Evolutionary conservation across 2,329 filamentous ascomycete genomes (phyloP).

Genomic region (Diaporthe sp.): DNA sequence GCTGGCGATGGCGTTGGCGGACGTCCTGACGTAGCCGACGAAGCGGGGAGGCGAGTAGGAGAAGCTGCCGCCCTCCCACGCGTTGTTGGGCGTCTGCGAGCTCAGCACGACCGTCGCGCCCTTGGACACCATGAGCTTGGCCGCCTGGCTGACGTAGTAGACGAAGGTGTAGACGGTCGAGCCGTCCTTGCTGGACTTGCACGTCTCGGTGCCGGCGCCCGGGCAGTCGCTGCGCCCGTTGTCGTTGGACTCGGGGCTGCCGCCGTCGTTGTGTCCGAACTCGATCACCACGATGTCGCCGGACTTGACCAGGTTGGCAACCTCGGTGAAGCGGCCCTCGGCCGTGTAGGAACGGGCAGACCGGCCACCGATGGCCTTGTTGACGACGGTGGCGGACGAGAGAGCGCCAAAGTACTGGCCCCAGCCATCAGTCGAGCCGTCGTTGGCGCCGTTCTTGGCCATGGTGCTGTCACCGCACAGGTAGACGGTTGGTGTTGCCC

Average conservation of each 20-base stretch:
- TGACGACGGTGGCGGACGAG: conserved; percentile 59
- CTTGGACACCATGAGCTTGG: conserved; percentile 53
- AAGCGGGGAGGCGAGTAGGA: conserved; percentile 61
- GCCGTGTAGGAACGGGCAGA: conserved; percentile 71
- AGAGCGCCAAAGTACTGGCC: conserved; percentile 66
- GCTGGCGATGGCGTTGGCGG: conserved; percentile 53
- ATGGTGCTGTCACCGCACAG: conserved; percentile 67
- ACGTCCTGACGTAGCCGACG: conserved; percentile 57
- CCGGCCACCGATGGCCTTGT: conserved; percentile 71
- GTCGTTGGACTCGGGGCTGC: conserved; percentile 61
- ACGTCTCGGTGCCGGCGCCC: conserved; percentile 63
- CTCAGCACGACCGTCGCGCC: conserved; percentile 71
- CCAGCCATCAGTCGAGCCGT: conserved; percentile 61
- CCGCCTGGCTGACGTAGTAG: conserved; percentile 42
- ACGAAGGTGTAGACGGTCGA: conserved; percentile 45
- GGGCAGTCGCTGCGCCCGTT: conserved; percentile 70
- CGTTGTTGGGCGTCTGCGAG: conserved; percentile 70
- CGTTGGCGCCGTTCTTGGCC: conserved; percentile 54
- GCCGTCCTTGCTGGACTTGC: conserved; percentile 49
- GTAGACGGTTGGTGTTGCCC: conserved; percentile 53
- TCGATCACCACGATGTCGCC: conserved; percentile 76
- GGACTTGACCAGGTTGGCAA: conserved; percentile 58
- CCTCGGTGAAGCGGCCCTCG: conserved; percentile 68
- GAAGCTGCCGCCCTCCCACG: conserved; percentile 66
- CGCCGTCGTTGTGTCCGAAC: conserved; percentile 78